phyloP scores from a whole-genome alignment of 306 rosid genomes.

The Luffa acutangula region DNA sequence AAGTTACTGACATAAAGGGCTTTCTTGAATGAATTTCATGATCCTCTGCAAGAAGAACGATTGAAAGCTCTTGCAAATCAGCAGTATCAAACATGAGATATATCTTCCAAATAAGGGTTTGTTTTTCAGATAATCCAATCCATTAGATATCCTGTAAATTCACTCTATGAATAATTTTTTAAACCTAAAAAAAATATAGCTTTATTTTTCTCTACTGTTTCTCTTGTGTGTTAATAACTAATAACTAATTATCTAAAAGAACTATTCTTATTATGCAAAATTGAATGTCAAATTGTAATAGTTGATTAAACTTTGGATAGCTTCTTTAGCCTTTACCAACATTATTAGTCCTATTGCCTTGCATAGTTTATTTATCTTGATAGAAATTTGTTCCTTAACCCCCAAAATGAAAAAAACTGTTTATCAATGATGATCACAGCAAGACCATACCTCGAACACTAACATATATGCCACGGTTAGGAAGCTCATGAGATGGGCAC shows the following conservation, averaged over 20 bases:
- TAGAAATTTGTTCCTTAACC: background rate
- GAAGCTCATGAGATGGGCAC: constrained; percentile 61
- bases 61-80: background rate
- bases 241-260: background rate
- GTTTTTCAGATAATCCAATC: background rate
- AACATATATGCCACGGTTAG: constrained; percentile 59
- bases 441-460: constrained; percentile 60
- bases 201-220: background rate
- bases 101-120: background rate
- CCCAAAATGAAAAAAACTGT: background rate
- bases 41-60: background rate
- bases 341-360: background rate
- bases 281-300: background rate
- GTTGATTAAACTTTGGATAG: background rate
- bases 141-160: background rate
- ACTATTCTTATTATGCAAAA: background rate
- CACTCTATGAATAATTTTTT: background rate
- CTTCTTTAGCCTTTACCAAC: background rate
- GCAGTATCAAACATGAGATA: background rate
- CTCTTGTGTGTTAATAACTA: background rate
- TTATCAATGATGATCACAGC: background rate
- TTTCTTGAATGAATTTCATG: background rate
- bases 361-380: background rate
- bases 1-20: background rate
- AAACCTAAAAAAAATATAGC: background rate